phyloP scores from a whole-genome alignment of 768 basidiomycete species.

The Boletus insuetus region DNA sequence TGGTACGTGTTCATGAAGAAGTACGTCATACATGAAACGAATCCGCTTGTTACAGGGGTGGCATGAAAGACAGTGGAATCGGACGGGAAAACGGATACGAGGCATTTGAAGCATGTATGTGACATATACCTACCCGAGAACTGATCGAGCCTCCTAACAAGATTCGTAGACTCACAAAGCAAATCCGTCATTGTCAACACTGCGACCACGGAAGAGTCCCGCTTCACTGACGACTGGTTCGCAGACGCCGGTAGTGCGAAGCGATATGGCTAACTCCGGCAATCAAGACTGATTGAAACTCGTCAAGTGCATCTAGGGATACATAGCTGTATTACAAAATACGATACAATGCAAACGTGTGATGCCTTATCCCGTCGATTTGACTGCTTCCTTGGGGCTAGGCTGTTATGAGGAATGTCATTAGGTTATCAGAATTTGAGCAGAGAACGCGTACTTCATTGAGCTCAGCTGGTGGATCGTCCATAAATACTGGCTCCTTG shows the following conservation, averaged over 20 bases:
- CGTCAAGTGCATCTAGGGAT: slow-evolving; percentile 4
- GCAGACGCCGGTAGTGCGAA: slow-evolving; percentile 49
- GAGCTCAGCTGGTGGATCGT: slow-evolving; percentile 76
- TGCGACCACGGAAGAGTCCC: slow-evolving; percentile 58
- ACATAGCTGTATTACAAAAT: slow-evolving; percentile 13
- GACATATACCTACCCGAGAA: background rate
- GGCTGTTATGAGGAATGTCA: slow-evolving; percentile 32
- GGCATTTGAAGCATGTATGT: slow-evolving; percentile 75
- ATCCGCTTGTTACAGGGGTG: slow-evolving; percentile 56
- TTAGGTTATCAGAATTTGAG: background rate
- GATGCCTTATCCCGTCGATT: slow-evolving; percentile 39
- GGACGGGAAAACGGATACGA: slow-evolving; percentile 86
- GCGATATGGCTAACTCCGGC: slow-evolving; percentile 57
- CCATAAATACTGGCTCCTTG: slow-evolving; percentile 90
- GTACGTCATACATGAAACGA: background rate
- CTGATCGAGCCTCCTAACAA: background rate
- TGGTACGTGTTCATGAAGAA: slow-evolving; percentile 46
- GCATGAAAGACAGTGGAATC: slow-evolving; percentile 87
- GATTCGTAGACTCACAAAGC: slow-evolving; percentile 68
- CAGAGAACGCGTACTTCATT: slow-evolving; percentile 47
- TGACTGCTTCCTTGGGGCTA: slow-evolving; percentile 53
- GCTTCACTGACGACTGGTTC: slow-evolving; percentile 75
- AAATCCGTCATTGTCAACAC: slow-evolving; percentile 79
- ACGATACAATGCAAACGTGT: background rate
- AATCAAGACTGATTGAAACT: background rate